These are phyloP conservation scores for Rachicladosporium sp. DNA, from an alignment of 2,329 filamentous ascomycete genomes.

Conservation along the genomic window DNA sequence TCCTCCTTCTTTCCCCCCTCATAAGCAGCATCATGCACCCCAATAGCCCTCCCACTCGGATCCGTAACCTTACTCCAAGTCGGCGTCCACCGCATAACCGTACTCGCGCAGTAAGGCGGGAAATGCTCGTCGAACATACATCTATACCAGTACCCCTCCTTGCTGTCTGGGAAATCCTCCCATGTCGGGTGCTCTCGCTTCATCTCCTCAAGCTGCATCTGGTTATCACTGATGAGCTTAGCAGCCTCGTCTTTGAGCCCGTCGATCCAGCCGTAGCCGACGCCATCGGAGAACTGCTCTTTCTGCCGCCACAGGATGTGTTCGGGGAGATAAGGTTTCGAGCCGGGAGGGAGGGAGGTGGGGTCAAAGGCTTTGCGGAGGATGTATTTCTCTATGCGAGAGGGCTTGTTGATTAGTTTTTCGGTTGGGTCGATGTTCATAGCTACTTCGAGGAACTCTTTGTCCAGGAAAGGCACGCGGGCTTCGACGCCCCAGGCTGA, in stretches of 20 bases:
- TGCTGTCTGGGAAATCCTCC: slow-evolving; percentile 85
- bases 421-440: slow-evolving; percentile 93
- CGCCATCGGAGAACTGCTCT: slow-evolving; percentile 98
- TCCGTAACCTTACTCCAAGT: slow-evolving; percentile 96
- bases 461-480: slow-evolving; percentile 94
- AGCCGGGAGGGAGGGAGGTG: slow-evolving; percentile 60
- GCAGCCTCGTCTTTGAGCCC: slow-evolving; percentile 91
- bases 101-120: slow-evolving; percentile 78
- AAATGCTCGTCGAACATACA: slow-evolving; percentile 99
- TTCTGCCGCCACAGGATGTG: slow-evolving; percentile 97
- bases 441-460: slow-evolving; percentile 80
- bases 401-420: slow-evolving; percentile 76
- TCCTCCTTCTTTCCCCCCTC: slow-evolving; percentile 10
- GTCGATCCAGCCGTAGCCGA: slow-evolving; percentile 98
- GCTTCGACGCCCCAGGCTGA: slow-evolving; percentile 97
- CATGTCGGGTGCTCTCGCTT: slow-evolving; percentile 96
- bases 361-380: slow-evolving; percentile 96
- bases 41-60: slow-evolving; percentile 62
- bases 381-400: slow-evolving; percentile 89
- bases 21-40: slow-evolving; percentile 23
- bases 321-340: slow-evolving; percentile 80
- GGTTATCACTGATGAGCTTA: slow-evolving; percentile 81
- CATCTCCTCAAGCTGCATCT: slow-evolving; percentile 47
- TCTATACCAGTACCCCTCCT: slow-evolving; percentile 99
- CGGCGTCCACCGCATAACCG: slow-evolving; percentile 91